These are phyloP conservation scores for Dryas octopetala DNA, from an alignment of 306 rosid species.

Conservation along the genomic window DNA sequence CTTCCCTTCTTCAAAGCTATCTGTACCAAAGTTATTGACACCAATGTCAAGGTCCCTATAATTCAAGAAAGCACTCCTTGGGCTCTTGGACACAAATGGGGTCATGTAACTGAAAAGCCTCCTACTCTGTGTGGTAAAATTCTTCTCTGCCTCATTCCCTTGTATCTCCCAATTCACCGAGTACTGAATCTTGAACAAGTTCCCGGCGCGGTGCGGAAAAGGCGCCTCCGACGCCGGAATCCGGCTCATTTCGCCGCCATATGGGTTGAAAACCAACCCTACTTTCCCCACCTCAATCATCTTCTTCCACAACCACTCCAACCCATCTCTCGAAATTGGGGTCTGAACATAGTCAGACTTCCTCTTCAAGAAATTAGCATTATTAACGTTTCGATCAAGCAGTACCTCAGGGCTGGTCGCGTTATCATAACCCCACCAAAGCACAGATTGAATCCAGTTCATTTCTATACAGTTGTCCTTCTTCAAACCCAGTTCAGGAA, in stretches of 20 bases:
- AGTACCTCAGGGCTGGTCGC: slow-evolving; percentile 34
- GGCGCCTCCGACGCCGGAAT: slow-evolving; percentile 51
- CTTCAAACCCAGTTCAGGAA: slow-evolving; percentile 52
- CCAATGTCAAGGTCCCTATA: slow-evolving; percentile 87
- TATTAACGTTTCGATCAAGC: slow-evolving; percentile 48
- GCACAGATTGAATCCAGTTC: slow-evolving; percentile 61
- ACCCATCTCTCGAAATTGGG: slow-evolving; percentile 49
- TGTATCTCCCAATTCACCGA: slow-evolving; percentile 48
- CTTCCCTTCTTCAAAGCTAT: slow-evolving; percentile 47
- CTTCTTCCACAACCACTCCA: slow-evolving; percentile 47
- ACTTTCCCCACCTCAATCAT: slow-evolving; percentile 55
- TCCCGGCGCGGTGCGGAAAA: slow-evolving; percentile 70
- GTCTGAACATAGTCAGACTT: slow-evolving; percentile 70
- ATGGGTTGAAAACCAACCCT: slow-evolving; percentile 67
- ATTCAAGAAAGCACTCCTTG: slow-evolving; percentile 66
- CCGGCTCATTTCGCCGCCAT: slow-evolving; percentile 72
- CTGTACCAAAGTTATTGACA: slow-evolving; percentile 28
- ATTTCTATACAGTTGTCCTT: slow-evolving; percentile 49
- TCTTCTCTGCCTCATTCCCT: slow-evolving; percentile 28
- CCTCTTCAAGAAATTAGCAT: slow-evolving; percentile 36
- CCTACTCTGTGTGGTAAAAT: slow-evolving; percentile 36
- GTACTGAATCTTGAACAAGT: slow-evolving; percentile 68
- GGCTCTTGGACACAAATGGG: slow-evolving; percentile 73
- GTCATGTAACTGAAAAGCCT: slow-evolving; percentile 58
- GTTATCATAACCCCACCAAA: slow-evolving; percentile 52